phyloP scores from a whole-genome alignment of 306 rosid species.

The Heteromeles arbutifolia region DNA sequence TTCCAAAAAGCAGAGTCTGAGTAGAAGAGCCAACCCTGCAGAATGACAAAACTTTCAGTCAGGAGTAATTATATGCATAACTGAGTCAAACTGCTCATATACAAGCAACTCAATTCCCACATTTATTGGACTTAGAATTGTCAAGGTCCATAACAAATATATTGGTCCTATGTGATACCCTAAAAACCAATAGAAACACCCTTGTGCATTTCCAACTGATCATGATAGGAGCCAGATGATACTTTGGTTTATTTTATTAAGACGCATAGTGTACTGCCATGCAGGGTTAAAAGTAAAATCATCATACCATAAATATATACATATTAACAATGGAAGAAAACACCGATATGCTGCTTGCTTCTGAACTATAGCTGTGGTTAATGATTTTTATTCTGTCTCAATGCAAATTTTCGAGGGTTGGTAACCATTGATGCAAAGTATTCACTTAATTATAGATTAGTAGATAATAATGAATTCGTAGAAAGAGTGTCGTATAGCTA shows the following conservation, averaged over 20 bases:
- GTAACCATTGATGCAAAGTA: neutral
- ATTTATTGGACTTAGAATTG: neutral
- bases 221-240: neutral
- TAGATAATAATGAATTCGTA: neutral
- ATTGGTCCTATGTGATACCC: neutral
- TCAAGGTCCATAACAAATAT: neutral
- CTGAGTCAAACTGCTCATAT: neutral
- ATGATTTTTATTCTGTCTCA: neutral
- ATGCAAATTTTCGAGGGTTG: neutral
- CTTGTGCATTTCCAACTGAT: neutral
- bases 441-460: neutral
- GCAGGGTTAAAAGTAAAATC: neutral
- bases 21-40: constrained; percentile 97
- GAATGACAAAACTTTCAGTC: constrained; percentile 19
- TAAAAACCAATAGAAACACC: neutral
- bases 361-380: neutral
- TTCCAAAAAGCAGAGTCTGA: constrained; percentile 82
- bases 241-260: neutral
- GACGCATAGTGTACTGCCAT: neutral
- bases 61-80: neutral
- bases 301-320: neutral
- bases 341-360: neutral
- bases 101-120: neutral
- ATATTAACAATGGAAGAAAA: neutral
- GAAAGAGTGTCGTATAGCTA: neutral